Evolutionary conservation across 768 basidiomycete species (phyloP).

Genomic region (Hygrophorus pudorinus): DNA sequence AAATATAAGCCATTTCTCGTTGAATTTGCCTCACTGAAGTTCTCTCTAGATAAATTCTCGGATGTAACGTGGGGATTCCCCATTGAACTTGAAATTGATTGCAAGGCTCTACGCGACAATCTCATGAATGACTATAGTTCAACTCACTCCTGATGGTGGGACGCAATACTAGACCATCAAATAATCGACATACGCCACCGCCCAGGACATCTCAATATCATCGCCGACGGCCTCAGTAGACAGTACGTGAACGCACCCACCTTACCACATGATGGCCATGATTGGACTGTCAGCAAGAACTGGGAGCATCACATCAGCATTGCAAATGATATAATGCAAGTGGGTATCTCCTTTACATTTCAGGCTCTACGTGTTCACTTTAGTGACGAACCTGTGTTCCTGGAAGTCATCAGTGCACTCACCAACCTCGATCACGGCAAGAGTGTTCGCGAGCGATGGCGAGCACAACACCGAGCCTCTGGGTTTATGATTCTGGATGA

Average conservation of each 20-base stretch:
- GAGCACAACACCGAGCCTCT: slow-evolving; percentile 20
- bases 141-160: no score
- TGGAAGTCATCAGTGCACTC: slow-evolving; percentile 16
- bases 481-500: no score
- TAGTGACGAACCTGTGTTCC: slow-evolving; percentile 11
- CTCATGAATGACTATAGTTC: slow-evolving; percentile 19
- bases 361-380: slow-evolving; percentile 5
- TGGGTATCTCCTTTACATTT: no score
- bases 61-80: slow-evolving; percentile 20
- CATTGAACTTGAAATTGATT: slow-evolving; percentile 26
- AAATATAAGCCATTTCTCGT: slow-evolving; percentile 13
- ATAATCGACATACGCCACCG: slow-evolving; percentile 17
- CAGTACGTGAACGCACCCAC: no score
- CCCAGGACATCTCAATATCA: slow-evolving; percentile 14
- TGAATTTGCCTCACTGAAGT: no score
- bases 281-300: slow-evolving; percentile 12
- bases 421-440: slow-evolving; percentile 12
- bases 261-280: slow-evolving; percentile 9
- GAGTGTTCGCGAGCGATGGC: slow-evolving; percentile 8
- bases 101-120: slow-evolving; percentile 23
- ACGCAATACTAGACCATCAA: no score
- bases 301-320: slow-evolving; percentile 1
- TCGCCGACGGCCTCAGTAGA: no score
- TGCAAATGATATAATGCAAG: no score
- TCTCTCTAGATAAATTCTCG: no score